phyloP scores from a whole-genome alignment of 2,329 filamentous ascomycete species.

The Trichoderma sp. region DNA sequence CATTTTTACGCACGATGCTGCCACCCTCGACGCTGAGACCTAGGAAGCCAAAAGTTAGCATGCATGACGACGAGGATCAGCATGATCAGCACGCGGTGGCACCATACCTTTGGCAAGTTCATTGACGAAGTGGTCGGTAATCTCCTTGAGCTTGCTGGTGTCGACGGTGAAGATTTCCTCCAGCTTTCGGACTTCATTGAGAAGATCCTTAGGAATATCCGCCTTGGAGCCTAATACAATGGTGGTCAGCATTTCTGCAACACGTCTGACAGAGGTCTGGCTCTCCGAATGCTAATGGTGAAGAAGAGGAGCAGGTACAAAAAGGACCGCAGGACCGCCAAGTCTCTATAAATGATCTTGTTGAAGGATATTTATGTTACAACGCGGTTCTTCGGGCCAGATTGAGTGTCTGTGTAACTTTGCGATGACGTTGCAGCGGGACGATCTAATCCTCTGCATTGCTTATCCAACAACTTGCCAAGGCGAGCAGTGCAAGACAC shows the following conservation, averaged over 20 bases:
- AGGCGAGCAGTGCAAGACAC: not conserved
- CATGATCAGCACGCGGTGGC: not conserved
- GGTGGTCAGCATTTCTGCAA: slow-evolving; percentile 21
- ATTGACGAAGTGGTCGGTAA: slow-evolving; percentile 82
- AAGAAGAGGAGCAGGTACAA: not conserved
- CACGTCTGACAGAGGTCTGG: not conserved
- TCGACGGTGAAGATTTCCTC: slow-evolving; percentile 83
- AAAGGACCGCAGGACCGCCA: not conserved
- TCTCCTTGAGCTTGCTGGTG: slow-evolving; percentile 76
- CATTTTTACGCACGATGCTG: slow-evolving; percentile 69
- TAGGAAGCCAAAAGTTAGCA: slow-evolving; percentile 32
- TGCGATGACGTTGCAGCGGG: slow-evolving; percentile 4
- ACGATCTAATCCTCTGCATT: not conserved
- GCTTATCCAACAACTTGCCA: not conserved
- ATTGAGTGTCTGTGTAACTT: not conserved
- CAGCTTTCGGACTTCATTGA: slow-evolving; percentile 74
- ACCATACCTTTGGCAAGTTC: slow-evolving; percentile 78
- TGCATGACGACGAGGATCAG: not conserved
- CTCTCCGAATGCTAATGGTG: not conserved
- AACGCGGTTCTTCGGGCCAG: not conserved
- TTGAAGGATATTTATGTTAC: not conserved
- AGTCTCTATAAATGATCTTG: not conserved
- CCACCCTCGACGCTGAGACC: slow-evolving; percentile 84
- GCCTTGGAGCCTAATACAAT: slow-evolving; percentile 71
- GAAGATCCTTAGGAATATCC: slow-evolving; percentile 82